Conservation (phyloP, 768 basidiomycete species). For the Trametes cubensis region DNA sequence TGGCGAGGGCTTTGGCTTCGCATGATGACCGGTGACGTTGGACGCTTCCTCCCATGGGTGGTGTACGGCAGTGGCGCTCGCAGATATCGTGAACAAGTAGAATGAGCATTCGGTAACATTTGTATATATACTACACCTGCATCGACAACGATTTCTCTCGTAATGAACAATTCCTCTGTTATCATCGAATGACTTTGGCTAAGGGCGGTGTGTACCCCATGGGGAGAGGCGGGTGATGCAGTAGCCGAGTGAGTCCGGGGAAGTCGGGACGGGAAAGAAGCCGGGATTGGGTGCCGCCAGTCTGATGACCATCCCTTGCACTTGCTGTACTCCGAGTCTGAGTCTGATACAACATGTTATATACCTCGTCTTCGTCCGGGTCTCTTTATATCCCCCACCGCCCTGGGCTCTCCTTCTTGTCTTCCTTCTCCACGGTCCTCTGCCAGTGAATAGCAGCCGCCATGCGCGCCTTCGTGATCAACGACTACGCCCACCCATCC, state of each 20-base stretch:
- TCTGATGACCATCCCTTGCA: constrained; percentile 3
- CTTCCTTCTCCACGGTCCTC: neutral
- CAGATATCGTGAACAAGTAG: constrained; percentile 22
- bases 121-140: constrained; percentile 25
- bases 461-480: constrained; percentile 83
- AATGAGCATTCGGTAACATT: constrained; percentile 12
- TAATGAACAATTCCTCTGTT: too few species aligned
- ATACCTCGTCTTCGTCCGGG: too few species aligned
- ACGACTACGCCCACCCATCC: constrained; percentile 56
- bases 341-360: too few species aligned
- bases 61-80: constrained; percentile 7
- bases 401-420: neutral
- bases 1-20: constrained; percentile 93
- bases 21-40: constrained; percentile 34
- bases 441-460: neutral
- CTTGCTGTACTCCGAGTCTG: too few species aligned
- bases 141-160: neutral
- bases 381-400: constrained; percentile 1
- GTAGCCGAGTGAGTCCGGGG: neutral
- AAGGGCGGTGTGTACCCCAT: neutral
- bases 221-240: constrained; percentile 2
- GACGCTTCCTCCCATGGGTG: constrained; percentile 3
- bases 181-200: too few species aligned
- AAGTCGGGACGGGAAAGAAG: constrained; percentile 3
- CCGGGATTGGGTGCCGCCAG: constrained; percentile 1